Conservation (phyloP, 1,284 basidiomycete genomes). For the Ceratorhiza oryzae-sativae region DNA sequence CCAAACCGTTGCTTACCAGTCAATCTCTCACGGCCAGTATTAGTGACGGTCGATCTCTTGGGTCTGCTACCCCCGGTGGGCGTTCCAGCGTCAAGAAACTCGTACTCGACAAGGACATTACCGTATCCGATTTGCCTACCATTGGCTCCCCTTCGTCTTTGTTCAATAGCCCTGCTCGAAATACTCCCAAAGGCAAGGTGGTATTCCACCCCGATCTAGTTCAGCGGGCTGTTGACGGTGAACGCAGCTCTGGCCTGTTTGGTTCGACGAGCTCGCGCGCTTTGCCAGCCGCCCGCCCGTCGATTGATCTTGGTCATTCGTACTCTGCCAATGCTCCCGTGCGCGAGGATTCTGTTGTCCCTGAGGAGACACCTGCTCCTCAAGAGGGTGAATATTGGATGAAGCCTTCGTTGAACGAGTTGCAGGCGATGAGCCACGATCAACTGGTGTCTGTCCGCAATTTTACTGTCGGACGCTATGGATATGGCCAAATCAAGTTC, state of each 20-base stretch:
- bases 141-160: slow-evolving; percentile 25
- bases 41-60: slow-evolving; percentile 56
- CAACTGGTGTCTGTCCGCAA: slow-evolving; percentile 71
- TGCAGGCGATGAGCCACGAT: slow-evolving; percentile 74
- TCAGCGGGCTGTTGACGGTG: slow-evolving; percentile 34
- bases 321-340: slow-evolving; percentile 40
- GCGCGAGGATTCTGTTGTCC: slow-evolving; percentile 37
- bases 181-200: slow-evolving; percentile 30
- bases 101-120: slow-evolving; percentile 59
- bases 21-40: slow-evolving; percentile 50
- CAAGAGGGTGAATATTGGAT: slow-evolving; percentile 91
- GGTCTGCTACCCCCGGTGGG: slow-evolving; percentile 58
- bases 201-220: slow-evolving; percentile 35
- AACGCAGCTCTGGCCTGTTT: slow-evolving; percentile 30
- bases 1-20: slow-evolving; percentile 10
- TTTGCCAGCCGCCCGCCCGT: neutral
- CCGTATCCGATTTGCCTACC: slow-evolving; percentile 48
- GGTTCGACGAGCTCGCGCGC: slow-evolving; percentile 27
- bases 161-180: slow-evolving; percentile 25
- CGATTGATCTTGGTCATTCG: slow-evolving; percentile 16
- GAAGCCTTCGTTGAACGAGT: slow-evolving; percentile 73
- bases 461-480: slow-evolving; percentile 88
- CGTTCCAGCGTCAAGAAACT: slow-evolving; percentile 94
- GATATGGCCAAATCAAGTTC: slow-evolving; percentile 92
- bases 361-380: slow-evolving; percentile 52